Percentiles rank a stretch among this genome's conserved stretches.
Conservation (phyloP, 1,139 yeast genomes). For the Chernovozyma sophiae-reginae region DNA sequence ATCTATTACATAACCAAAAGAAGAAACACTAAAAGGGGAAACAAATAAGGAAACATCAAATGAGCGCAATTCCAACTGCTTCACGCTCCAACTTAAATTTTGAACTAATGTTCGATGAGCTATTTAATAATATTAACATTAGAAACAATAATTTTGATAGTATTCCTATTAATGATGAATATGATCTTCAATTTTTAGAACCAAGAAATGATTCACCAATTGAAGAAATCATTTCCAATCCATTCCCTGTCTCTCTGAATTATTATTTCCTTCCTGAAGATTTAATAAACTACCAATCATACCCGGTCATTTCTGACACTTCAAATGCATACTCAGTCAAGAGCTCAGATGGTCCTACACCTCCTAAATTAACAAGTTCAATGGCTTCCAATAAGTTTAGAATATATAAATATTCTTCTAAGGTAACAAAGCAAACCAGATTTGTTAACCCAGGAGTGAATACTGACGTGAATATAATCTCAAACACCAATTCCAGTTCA, state of each 20-base stretch:
- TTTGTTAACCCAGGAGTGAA: too few species aligned
- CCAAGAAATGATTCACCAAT: neutral
- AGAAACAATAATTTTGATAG: neutral
- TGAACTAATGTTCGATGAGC: neutral
- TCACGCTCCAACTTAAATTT: neutral
- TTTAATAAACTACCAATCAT: too few species aligned
- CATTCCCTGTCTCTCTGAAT: neutral
- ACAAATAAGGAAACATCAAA: neutral
- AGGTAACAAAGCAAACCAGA: neutral
- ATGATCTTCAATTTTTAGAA: neutral
- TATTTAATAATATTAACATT: too few species aligned
- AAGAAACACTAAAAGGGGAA: too few species aligned
- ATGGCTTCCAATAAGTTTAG: neutral
- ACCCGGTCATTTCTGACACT: too few species aligned
- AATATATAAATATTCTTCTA: slow-evolving; percentile 5
- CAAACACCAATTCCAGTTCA: neutral
- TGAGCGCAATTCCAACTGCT: neutral
- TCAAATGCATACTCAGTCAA: too few species aligned
- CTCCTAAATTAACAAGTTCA: too few species aligned
- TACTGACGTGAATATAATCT: too few species aligned
- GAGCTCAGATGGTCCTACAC: too few species aligned
- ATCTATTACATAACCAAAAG: too few species aligned
- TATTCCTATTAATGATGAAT: neutral
- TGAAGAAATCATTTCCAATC: neutral
- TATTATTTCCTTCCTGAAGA: neutral